Percentiles rank a stretch among this genome's conserved stretches.
phyloP scores from a whole-genome alignment of 306 rosid species.

The Macrotyloma uniflorum region DNA sequence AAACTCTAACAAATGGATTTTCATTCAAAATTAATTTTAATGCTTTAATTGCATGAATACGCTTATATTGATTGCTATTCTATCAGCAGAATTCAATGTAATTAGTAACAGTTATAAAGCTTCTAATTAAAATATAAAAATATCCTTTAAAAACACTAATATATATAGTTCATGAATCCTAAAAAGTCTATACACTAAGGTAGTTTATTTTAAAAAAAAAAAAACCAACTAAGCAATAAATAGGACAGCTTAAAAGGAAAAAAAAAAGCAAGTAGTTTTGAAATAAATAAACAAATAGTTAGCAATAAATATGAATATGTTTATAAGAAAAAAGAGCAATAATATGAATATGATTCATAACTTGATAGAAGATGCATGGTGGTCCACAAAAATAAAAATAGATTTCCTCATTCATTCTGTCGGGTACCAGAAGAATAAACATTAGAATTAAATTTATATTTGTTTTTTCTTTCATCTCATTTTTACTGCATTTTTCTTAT shows the following conservation, averaged over 20 bases:
- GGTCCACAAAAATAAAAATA: background rate
- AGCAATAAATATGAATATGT: background rate
- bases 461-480: background rate
- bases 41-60: background rate
- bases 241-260: background rate
- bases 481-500: background rate
- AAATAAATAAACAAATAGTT: no score
- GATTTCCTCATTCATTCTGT: background rate
- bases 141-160: no score
- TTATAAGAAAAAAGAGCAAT: background rate
- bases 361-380: background rate
- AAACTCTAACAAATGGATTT: background rate
- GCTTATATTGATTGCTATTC: background rate
- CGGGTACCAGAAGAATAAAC: background rate
- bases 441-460: background rate
- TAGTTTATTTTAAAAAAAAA: background rate
- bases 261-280: background rate
- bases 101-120: background rate
- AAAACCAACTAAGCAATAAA: background rate
- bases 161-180: background rate
- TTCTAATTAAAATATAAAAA: background rate
- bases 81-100: background rate
- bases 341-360: background rate
- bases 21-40: background rate
- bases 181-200: background rate